Base-by-base conservation (phyloP, 2,329 filamentous ascomycete species). In the Aspergillus cejpii region DNA sequence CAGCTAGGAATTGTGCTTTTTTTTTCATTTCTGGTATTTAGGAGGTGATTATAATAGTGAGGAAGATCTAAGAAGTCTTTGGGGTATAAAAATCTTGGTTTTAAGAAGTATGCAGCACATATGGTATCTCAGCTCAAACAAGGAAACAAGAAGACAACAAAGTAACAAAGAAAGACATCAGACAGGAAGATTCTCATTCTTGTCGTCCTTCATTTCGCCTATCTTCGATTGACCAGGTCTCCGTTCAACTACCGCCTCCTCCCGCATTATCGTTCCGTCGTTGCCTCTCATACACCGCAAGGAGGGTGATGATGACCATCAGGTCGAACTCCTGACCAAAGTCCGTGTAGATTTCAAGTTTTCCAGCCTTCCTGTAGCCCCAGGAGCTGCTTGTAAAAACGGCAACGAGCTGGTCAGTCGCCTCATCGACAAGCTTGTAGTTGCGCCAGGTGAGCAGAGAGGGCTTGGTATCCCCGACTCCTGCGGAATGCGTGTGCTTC, bases 401-500 rank as follows among this genome's bases (percentile, higher is more conserved):
- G 0, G 63, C 65, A 2, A 65, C 36, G 2, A 65, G 41, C 23
- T 56, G 52, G 6, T 53, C 50, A 2, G 48, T 61, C 6, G 50
- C 44, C 39, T 63, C 60, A 14, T 68, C 57, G 12, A 66, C 50
- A n/a, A 69, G 47, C 43, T 69, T 65, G 46, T 56, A 59, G 41
- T 63, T 66, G 14, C 50, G 51, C 3, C 38, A 34, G 23, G 54
- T 58, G 17, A 58, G 48, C n/a, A 29, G 42, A 6, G 43, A 48
- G 10, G 56, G 54, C n/a, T 42, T 53, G 5, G 52, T 51, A n/a
- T 50, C 53, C 17, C 52, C 56, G 6, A 62, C 48, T 2, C 59
- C 63, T n/a, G 61, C 55, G 6, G 49, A 51, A 24, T 53, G 56
- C 1, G 63, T 67, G 31, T 51, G 46, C 41, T 65, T 64, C 65